phyloP scores from a whole-genome alignment of 768 basidiomycete species.

The Suillus luteus region DNA sequence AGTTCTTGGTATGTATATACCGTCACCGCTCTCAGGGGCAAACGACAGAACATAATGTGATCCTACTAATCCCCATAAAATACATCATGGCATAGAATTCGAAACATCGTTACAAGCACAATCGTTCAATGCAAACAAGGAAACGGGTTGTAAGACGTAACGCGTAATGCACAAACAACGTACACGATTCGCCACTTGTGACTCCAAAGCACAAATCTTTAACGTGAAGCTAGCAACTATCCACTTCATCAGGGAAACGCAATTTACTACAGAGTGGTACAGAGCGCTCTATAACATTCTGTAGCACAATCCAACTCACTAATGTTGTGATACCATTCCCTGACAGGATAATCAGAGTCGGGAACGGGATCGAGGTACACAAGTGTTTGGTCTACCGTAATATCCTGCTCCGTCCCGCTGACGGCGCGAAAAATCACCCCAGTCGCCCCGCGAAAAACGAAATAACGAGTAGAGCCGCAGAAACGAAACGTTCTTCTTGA shows the following conservation, averaged over 20 bases:
- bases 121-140: background rate
- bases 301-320: too few species aligned
- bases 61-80: background rate
- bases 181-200: background rate
- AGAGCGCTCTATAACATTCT: too few species aligned
- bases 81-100: background rate
- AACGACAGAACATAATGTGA: background rate
- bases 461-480: slow-evolving; percentile 54
- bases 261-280: too few species aligned
- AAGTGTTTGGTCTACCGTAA: background rate
- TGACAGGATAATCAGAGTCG: background rate
- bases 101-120: background rate
- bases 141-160: background rate
- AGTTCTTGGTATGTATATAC: background rate
- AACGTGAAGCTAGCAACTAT: background rate
- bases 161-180: too few species aligned
- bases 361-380: background rate
- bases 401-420: background rate
- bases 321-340: background rate
- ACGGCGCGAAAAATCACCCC: background rate
- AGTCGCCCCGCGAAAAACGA: slow-evolving; percentile 38
- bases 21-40: background rate
- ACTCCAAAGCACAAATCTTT: background rate
- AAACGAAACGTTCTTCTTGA: slow-evolving; percentile 66
- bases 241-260: too few species aligned